Evolutionary conservation across 2,329 filamentous ascomycete genomes (phyloP), one percentile per base, ranked within the genome.

Genomic region (Colletotrichum musae): DNA sequence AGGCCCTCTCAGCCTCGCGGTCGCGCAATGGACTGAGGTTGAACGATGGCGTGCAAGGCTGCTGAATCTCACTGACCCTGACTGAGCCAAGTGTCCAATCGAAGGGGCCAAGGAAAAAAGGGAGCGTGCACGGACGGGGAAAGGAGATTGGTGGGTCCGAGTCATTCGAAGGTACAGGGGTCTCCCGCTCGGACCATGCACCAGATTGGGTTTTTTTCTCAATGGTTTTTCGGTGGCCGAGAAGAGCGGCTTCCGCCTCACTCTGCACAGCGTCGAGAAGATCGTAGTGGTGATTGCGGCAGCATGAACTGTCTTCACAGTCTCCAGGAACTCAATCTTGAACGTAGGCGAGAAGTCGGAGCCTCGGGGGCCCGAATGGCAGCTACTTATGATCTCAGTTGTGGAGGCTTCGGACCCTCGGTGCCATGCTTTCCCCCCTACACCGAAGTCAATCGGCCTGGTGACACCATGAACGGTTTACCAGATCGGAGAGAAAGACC

Each of bases 1-100:
- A 59, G 67, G 48, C 56, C 43, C 26, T 69, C 56, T 61, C 62
- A 70, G 67, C 67, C 67, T 70, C 45, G 57, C 67, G 36, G 45
- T 50, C 57, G 62, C 67, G 51, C n/a, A 60, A 51, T 36, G 43
- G 62, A 60, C 32, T 56, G 66, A 39, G 45, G 66, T 66, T 41
- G 36, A 26, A 41, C 32, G 32, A 56, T 15, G 50, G 59, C 59
- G 51, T 41, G 43, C 51, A 57, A 63, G 60, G 60, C 60, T 63
- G 43, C 18, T 5, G 47, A 50, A 21, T 18, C 47, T 50, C 47
- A 24, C 15, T 56, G 7, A 24, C 24, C 56, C 39, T 43, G 15
- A 43, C 13, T n/a, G 21, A 58, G 16, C 18, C 15, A 15, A 15
- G 18, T 9, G 9, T 24, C n/a, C 2, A 45, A 53, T 21, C 13